Conservation (phyloP, 495 filamentous ascomycete genomes). For the Penicillium goetzii region DNA sequence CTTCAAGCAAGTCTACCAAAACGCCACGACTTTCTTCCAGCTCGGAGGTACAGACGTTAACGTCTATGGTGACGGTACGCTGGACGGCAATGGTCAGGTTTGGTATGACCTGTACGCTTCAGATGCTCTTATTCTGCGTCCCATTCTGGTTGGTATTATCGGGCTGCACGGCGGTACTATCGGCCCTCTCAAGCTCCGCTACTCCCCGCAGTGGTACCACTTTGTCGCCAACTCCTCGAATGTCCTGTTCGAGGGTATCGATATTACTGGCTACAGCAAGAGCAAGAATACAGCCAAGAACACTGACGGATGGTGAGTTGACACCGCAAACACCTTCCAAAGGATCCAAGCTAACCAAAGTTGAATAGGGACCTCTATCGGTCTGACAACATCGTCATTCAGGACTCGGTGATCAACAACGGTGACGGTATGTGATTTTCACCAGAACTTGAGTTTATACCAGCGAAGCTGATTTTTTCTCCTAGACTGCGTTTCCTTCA, state of each 20-base stretch:
- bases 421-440: slow-evolving; percentile 55
- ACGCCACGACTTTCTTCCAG: slow-evolving; percentile 70
- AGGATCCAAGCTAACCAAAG: background rate
- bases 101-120: slow-evolving; percentile 68
- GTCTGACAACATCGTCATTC: slow-evolving; percentile 63
- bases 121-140: slow-evolving; percentile 60
- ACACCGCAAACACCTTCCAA: background rate
- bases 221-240: slow-evolving; percentile 69
- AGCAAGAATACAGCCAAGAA: slow-evolving; percentile 64
- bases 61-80: slow-evolving; percentile 64
- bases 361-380: slow-evolving; percentile 62
- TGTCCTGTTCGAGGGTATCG: slow-evolving; percentile 67
- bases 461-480: slow-evolving; percentile 14
- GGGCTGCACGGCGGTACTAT: slow-evolving; percentile 64
- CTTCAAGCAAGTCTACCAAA: slow-evolving; percentile 66
- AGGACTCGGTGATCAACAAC: slow-evolving; percentile 70
- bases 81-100: slow-evolving; percentile 70
- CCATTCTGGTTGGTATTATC: slow-evolving; percentile 65
- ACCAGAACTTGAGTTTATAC: background rate
- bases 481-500: slow-evolving; percentile 73
- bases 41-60: slow-evolving; percentile 71
- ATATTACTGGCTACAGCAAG: slow-evolving; percentile 59
- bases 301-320: slow-evolving; percentile 63
- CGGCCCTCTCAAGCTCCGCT: slow-evolving; percentile 62
- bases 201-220: slow-evolving; percentile 69